Percentiles rank a stretch among this genome's conserved stretches.
These are phyloP conservation scores for Umbellularia californica DNA, from an alignment of 164 flowering plant species.

Conservation along the genomic window DNA sequence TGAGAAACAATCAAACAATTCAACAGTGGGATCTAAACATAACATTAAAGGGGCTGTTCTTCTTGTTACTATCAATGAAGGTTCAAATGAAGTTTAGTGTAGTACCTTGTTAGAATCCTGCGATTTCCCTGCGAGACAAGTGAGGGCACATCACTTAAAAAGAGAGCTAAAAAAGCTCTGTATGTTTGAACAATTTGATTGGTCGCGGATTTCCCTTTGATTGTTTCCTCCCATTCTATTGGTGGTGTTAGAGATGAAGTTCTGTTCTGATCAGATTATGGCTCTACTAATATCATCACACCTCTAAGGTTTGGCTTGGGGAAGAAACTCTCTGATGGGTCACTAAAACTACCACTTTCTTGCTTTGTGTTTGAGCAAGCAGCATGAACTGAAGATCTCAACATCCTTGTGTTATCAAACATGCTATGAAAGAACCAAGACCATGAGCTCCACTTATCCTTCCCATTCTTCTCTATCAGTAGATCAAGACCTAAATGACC, in stretches of 20 bases:
- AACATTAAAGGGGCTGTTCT: too few relatives aligned
- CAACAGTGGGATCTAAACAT: neutral
- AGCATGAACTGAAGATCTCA: constrained; percentile 32
- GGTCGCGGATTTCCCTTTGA: neutral
- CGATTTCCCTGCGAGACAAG: neutral
- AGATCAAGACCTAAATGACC: constrained; percentile 2
- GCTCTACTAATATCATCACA: neutral
- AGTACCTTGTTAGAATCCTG: neutral
- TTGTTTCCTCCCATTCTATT: neutral
- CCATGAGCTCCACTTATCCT: constrained; percentile 40
- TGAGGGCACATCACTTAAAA: neutral
- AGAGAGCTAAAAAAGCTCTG: neutral
- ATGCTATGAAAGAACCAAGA: constrained; percentile 42
- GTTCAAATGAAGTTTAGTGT: neutral
- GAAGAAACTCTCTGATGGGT: neutral
- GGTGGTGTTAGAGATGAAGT: neutral
- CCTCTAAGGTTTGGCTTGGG: neutral
- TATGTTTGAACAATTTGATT: neutral
- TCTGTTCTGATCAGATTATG: neutral
- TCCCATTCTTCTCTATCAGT: constrained; percentile 7
- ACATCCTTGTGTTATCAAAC: constrained; percentile 12
- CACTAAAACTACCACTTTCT: constrained; percentile 14
- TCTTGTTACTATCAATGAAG: neutral
- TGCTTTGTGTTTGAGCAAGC: constrained; percentile 17
- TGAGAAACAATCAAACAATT: neutral